These are phyloP conservation scores for Stachybotrys chartarum DNA, from an alignment of 2,329 filamentous ascomycete species.

Conservation along the genomic window DNA sequence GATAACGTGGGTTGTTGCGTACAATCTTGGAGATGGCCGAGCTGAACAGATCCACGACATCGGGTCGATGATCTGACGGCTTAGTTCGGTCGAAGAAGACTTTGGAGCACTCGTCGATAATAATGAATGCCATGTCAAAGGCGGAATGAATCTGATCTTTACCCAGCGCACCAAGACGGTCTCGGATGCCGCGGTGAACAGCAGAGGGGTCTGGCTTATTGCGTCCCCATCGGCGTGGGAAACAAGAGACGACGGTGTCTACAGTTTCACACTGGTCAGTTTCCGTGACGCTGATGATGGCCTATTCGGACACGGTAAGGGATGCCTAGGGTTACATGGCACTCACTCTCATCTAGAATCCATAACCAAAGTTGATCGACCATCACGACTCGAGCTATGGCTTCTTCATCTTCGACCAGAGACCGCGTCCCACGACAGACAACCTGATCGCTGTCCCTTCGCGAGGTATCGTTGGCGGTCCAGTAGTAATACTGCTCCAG, in stretches of 20 bases:
- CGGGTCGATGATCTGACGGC: constrained; percentile 9
- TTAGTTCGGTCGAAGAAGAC: constrained; percentile 10
- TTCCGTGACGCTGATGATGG: not conserved
- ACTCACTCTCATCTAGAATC: constrained; percentile 11
- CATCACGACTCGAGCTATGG: constrained; percentile 8
- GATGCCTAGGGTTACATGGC: not conserved
- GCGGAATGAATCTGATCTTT: constrained; percentile 7
- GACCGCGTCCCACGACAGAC: constrained; percentile 16
- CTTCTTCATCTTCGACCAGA: constrained; percentile 5
- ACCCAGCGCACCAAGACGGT: constrained; percentile 21
- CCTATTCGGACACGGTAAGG: no score
- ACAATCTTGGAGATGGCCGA: constrained; percentile 12
- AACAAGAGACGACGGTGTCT: constrained; percentile 31
- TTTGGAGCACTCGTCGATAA: constrained; percentile 11
- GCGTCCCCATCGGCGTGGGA: constrained; percentile 28
- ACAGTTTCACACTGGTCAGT: constrained; percentile 6
- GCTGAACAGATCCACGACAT: constrained; percentile 9
- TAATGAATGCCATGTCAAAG: constrained; percentile 8
- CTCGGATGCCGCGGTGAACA: constrained; percentile 24
- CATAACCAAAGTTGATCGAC: constrained; percentile 11
- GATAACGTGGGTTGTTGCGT: not conserved
- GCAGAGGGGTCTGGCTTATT: constrained; percentile 28
- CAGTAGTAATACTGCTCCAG: constrained; percentile 30
- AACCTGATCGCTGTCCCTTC: constrained; percentile 20
- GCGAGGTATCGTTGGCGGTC: constrained; percentile 24